Evolutionary conservation across 2,329 filamentous ascomycete species (phyloP).

Genomic region (Arthrobotrys conoides): DNA sequence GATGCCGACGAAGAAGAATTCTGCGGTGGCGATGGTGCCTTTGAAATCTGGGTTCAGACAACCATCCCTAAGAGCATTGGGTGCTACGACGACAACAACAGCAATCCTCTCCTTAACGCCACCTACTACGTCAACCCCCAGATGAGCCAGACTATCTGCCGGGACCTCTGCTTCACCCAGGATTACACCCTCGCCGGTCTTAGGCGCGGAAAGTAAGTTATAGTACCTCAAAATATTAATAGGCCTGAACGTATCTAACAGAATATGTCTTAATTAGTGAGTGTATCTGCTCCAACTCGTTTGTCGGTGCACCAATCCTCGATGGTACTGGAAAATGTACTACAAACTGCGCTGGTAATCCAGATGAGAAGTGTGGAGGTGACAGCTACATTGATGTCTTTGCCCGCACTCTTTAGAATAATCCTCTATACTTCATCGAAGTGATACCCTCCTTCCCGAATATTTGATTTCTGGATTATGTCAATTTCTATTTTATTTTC

Average conservation of each 20-base stretch:
- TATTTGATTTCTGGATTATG: not conserved
- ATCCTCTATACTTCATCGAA: not conserved
- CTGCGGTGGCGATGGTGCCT: constrained; percentile 25
- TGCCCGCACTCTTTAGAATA: constrained; percentile 19
- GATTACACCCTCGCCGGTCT: constrained; percentile 30
- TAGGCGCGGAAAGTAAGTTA: constrained; percentile 38
- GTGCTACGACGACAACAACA: constrained; percentile 33
- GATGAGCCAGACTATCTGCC: constrained; percentile 32
- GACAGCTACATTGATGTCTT: constrained; percentile 17
- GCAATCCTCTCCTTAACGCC: not conserved
- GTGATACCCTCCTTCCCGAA: constrained; percentile 6
- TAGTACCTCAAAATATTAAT: not conserved
- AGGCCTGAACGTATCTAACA: not conserved
- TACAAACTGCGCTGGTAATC: not conserved
- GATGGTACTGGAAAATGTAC: constrained; percentile 8
- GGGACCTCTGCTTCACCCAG: constrained; percentile 17
- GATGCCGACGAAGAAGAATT: not conserved
- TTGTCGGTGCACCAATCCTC: constrained; percentile 20
- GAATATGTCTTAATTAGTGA: not conserved
- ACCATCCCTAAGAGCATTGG: not conserved
- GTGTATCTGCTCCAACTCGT: constrained; percentile 31
- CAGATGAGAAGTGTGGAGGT: constrained; percentile 17
- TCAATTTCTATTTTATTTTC: constrained; percentile 1
- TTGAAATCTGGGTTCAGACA: constrained; percentile 20
- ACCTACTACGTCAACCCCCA: not conserved